Percentiles rank a stretch among this genome's conserved stretches.
phyloP scores from a whole-genome alignment of 1,284 basidiomycete genomes.

The Schizopora paradoxa region DNA sequence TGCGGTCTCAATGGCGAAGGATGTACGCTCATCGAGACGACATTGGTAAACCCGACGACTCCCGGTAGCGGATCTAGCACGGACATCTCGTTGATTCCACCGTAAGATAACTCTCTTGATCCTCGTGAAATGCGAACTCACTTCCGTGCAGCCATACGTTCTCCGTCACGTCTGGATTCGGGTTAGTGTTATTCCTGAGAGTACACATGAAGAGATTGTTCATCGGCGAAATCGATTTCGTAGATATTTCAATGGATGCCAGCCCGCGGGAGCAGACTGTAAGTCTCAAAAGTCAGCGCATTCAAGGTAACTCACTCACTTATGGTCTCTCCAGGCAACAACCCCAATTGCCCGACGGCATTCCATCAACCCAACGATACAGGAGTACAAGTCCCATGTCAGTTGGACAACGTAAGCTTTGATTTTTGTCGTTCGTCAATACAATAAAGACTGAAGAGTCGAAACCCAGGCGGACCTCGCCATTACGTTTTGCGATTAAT shows the following conservation, averaged over 20 bases:
- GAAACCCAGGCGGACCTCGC: conserved; percentile 20
- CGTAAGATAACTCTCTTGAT: conserved; percentile 17
- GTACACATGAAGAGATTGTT: too few relatives aligned
- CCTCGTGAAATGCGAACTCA: too few relatives aligned
- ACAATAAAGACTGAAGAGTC: too few relatives aligned
- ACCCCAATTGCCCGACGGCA: conserved; percentile 18
- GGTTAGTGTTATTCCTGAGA: too few relatives aligned
- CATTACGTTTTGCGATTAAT: conserved; percentile 21
- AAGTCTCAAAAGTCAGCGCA: too few relatives aligned
- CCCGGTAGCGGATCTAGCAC: conserved; percentile 23
- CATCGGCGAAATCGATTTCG: too few relatives aligned
- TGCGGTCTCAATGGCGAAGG: conserved; percentile 26
- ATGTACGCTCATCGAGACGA: conserved; percentile 25
- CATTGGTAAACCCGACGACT: conserved; percentile 22
- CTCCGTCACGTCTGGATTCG: too few relatives aligned
- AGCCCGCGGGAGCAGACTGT: too few relatives aligned
- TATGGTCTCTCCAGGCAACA: conserved; percentile 15
- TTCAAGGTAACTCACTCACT: too few relatives aligned
- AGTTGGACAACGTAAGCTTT: conserved; percentile 19
- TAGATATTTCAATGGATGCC: too few relatives aligned
- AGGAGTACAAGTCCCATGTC: conserved; percentile 19
- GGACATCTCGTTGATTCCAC: conserved; percentile 25
- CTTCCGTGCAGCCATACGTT: too few relatives aligned
- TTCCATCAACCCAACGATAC: conserved; percentile 20
- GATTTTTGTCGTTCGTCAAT: not conserved